These are phyloP conservation scores for Monilinia vaccinii-corymbosi DNA, from an alignment of 2,329 filamentous ascomycete species.

Conservation along the genomic window DNA sequence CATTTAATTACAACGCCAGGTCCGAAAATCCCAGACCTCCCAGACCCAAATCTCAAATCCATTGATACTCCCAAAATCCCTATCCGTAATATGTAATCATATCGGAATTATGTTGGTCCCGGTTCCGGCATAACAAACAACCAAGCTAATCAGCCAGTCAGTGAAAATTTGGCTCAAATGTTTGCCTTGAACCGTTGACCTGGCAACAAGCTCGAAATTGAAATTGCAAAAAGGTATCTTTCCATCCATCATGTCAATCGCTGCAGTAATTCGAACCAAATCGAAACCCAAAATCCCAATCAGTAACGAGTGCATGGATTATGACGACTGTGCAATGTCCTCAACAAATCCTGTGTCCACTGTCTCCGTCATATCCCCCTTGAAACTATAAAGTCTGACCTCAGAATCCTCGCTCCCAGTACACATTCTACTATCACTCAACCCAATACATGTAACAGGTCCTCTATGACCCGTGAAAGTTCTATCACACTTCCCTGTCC, in stretches of 20 bases:
- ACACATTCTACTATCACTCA: conserved; percentile 83
- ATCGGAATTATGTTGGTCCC: no score
- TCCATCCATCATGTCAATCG: not conserved
- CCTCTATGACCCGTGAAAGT: conserved; percentile 87
- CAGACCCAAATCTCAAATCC: no score
- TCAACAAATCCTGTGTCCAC: not conserved
- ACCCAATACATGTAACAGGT: conserved; percentile 83
- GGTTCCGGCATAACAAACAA: no score
- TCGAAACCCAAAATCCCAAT: not conserved
- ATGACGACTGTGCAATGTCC: not conserved
- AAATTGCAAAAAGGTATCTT: not conserved
- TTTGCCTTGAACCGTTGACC: not conserved
- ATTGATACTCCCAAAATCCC: not conserved
- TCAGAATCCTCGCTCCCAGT: conserved; percentile 92
- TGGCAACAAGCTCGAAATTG: not conserved
- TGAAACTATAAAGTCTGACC: conserved; percentile 73
- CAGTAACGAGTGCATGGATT: not conserved
- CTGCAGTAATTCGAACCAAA: not conserved
- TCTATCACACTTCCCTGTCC: conserved; percentile 82
- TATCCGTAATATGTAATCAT: not conserved
- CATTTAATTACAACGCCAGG: not conserved
- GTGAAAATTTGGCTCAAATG: not conserved
- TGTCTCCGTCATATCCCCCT: conserved; percentile 16
- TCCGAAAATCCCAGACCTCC: not conserved
- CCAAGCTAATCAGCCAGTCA: not conserved